Evolutionary conservation across 164 flowering plant species (phyloP).

Genomic region (Kingdonia uniflora): DNA sequence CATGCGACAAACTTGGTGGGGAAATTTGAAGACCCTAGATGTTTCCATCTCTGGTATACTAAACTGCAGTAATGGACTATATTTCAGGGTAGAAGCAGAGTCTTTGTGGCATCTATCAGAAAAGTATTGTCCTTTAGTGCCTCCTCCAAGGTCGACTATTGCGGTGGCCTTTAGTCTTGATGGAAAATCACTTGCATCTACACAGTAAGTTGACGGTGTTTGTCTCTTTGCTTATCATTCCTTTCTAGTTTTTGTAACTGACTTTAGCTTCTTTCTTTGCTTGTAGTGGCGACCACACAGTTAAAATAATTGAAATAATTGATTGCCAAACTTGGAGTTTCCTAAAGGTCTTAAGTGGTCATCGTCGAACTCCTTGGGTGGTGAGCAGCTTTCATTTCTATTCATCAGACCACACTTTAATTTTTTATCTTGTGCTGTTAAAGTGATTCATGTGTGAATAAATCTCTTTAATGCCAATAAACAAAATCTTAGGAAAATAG

Average conservation of each 20-base stretch:
- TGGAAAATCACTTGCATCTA: constrained; percentile 88
- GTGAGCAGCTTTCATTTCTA: constrained; percentile 31
- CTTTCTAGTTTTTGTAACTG: neutral
- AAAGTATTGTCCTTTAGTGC: constrained; percentile 68
- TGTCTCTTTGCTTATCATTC: neutral
- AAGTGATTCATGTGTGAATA: too few relatives aligned
- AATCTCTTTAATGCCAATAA: too few relatives aligned
- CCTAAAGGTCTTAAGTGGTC: constrained; percentile 86
- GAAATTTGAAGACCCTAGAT: too few relatives aligned
- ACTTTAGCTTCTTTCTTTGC: constrained; percentile 9
- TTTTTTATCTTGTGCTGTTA: too few relatives aligned
- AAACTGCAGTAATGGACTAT: neutral
- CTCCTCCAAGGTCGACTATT: constrained; percentile 97
- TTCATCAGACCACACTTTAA: too few relatives aligned
- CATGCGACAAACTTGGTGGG: too few relatives aligned
- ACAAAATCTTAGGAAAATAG: too few relatives aligned
- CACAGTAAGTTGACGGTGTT: constrained; percentile 53
- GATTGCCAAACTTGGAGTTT: constrained; percentile 80
- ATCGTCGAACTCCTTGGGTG: constrained; percentile 99
- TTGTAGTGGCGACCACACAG: constrained; percentile 93
- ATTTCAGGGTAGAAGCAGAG: constrained; percentile 78
- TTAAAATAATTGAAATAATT: constrained; percentile 87
- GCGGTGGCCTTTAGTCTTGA: constrained; percentile 97
- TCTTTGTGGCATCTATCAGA: constrained; percentile 72
- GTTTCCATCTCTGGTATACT: neutral